Base-by-base conservation (phyloP, 2,329 filamentous ascomycete species). In the Aureobasidium leucospermi region DNA sequence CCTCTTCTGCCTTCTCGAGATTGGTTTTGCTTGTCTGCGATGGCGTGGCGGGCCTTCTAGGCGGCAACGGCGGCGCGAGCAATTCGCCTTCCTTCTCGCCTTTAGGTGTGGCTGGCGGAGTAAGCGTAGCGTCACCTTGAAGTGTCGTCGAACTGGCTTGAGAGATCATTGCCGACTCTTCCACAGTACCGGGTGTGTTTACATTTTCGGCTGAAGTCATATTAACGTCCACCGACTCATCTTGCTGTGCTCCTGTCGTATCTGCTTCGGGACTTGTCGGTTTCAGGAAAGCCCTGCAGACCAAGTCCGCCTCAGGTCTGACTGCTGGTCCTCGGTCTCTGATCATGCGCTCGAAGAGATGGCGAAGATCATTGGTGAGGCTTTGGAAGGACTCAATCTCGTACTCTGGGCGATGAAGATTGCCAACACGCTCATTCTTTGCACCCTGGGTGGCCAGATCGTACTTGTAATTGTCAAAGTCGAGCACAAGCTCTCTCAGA, bases 401-500 rank as follows among this genome's bases (percentile, higher is more conserved):
- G 19, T 67, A 63, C 23, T 55, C 58, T 1, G 66, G 66, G 8
- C 92, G 75, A 71, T 83, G 79, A 74, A 87, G 75, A 36, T 88
- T 87, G n/a, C 90, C 90, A 41, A 96, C 88, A 36, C 85, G 82
- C 64, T 92, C 90, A 31, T 78, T 75, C 52, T 78, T 77, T 43
- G 94, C 77, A 29, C 77, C 81, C 60, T 84, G 81, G 43, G 86
- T 84, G 8, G 81, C 82, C 4, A 89, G 73, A 3, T 87, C 82
- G 68, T 94, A 83, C 64, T 86, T 83, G 67, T 87, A 83, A 4
- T 84, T 73, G 29, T 93, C 85, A 65, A 89, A 90, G 52, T 90
- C 79, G 60, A 95, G 78, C 3, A 96, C 85, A 64, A 96, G 82
- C 5, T 94, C 82, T 52, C 93, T 84, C 32, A 97, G 79, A 2